Evolutionary conservation across 169 alveolate species (phyloP).

Genomic region (Cyclospora cayetanensis): DNA sequence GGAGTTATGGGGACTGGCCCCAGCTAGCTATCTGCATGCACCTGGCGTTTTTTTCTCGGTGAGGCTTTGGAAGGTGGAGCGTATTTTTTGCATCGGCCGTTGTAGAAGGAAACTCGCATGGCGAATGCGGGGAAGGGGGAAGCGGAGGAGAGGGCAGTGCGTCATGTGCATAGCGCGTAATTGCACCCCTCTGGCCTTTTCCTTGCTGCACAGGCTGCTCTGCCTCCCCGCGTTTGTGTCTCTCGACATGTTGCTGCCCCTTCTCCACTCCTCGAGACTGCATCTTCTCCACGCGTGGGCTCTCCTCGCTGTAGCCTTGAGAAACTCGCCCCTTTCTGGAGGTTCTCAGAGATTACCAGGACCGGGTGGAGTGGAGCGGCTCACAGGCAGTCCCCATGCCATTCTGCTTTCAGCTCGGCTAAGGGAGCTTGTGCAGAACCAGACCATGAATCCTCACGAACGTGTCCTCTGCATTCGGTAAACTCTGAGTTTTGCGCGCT

Average conservation of each 20-base stretch:
- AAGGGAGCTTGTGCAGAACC: neutral
- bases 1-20: constrained; percentile 63
- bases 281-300: constrained; percentile 56
- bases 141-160: too few species aligned
- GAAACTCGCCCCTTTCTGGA: neutral
- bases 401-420: neutral
- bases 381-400: too few species aligned
- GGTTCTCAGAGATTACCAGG: neutral
- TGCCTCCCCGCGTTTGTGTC: constrained; percentile 8
- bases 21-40: constrained; percentile 7
- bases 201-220: constrained; percentile 59
- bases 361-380: neutral
- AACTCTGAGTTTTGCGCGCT: too few species aligned
- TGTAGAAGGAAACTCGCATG: too few species aligned
- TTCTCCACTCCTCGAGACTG: constrained; percentile 10
- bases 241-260: constrained; percentile 19
- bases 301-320: constrained; percentile 35
- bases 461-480: constrained; percentile 37
- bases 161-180: too few species aligned
- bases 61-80: neutral
- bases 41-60: constrained; percentile 58
- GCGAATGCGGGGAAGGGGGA: too few species aligned
- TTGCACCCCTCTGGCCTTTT: too few species aligned
- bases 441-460: neutral
- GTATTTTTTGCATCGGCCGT: too few species aligned